phyloP scores from a whole-genome alignment of 2,329 filamentous ascomycete species.

The Epichloe gansuensis region DNA sequence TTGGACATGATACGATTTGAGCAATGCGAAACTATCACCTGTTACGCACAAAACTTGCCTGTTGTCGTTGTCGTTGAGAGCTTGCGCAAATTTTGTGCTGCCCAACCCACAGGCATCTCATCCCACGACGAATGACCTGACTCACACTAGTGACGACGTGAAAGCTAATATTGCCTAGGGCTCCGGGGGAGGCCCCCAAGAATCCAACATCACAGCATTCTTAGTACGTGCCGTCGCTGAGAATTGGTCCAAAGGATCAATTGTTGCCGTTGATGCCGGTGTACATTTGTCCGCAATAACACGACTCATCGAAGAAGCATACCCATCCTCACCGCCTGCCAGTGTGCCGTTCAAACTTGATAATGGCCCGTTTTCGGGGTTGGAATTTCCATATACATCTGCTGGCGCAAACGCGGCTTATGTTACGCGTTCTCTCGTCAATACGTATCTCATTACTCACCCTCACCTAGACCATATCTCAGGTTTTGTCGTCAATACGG shows the following conservation, averaged over 20 bases:
- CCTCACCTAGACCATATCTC: constrained; percentile 93
- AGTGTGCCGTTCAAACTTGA: constrained; percentile 39
- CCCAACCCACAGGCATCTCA: background rate
- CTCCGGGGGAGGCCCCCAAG: constrained; percentile 80
- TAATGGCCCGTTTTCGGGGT: constrained; percentile 65
- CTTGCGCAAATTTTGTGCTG: background rate
- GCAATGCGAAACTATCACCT: background rate
- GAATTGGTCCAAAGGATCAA: constrained; percentile 68
- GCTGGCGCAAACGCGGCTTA: constrained; percentile 68
- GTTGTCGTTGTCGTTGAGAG: background rate
- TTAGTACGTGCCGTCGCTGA: constrained; percentile 71
- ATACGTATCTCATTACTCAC: constrained; percentile 86
- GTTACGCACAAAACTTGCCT: background rate
- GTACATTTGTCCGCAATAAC: constrained; percentile 78
- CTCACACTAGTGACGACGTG: background rate
- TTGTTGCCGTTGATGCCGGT: constrained; percentile 88
- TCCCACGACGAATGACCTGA: background rate
- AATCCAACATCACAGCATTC: constrained; percentile 81
- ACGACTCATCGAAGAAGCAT: constrained; percentile 55
- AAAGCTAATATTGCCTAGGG: constrained; percentile 41
- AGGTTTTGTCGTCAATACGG: constrained; percentile 87
- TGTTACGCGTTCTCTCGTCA: constrained; percentile 66
- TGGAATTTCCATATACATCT: constrained; percentile 54
- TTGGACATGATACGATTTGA: background rate
- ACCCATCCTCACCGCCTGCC: constrained; percentile 21